phyloP scores from a whole-genome alignment of 2,329 filamentous ascomycete genomes.

The Aspergillus brunneoviolaceus region DNA sequence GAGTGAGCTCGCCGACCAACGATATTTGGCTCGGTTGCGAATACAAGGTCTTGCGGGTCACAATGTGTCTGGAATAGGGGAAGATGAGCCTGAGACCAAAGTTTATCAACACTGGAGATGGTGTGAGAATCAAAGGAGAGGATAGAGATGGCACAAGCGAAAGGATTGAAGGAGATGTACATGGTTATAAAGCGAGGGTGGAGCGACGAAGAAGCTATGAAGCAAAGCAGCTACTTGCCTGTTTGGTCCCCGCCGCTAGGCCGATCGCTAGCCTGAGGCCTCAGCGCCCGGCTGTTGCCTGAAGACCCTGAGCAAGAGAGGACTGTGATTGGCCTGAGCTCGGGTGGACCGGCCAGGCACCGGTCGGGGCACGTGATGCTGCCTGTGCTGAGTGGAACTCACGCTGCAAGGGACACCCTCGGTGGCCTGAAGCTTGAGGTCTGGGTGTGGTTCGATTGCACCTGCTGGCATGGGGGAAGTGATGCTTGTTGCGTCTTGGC shows the following conservation, averaged over 20 bases:
- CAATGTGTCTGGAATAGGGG: not conserved
- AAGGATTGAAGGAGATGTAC: not conserved
- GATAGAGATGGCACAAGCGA: not conserved
- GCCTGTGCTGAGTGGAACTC: not conserved
- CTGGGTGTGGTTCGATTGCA: no score
- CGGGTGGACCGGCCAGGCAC: constrained; percentile 2
- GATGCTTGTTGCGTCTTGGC: no score
- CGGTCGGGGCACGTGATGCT: not conserved
- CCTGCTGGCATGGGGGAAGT: no score
- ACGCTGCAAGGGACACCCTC: no score
- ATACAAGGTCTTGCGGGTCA: not conserved
- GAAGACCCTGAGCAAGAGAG: not conserved
- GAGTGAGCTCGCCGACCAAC: not conserved
- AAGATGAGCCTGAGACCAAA: not conserved
- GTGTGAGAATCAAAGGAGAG: not conserved
- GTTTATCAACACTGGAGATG: not conserved
- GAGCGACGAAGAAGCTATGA: not conserved
- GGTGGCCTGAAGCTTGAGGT: no score
- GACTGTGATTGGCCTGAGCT: constrained; percentile 1
- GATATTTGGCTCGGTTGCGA: not conserved
- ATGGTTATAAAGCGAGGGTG: not conserved
- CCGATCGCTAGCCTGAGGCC: not conserved
- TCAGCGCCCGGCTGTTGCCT: constrained; percentile 4
- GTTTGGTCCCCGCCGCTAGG: not conserved
- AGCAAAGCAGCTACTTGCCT: not conserved